Evolutionary conservation across 129 eudicot species (phyloP), one percentile per base, ranked within the genome.

Genomic region (Ambrosia artemisiifolia): DNA sequence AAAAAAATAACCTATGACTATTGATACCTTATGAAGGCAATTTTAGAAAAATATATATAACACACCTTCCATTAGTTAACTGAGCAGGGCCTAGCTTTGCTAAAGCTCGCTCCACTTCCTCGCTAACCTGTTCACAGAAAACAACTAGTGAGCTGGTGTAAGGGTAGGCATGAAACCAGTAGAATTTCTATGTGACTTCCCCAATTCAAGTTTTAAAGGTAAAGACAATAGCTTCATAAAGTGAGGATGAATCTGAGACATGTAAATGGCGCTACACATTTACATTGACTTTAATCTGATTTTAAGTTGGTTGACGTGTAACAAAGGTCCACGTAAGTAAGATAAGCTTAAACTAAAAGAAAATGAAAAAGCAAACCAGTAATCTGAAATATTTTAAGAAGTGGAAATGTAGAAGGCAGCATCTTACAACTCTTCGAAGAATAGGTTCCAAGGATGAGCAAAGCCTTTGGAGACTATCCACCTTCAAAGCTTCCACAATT

Each of bases 401-500:
- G 3, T 8, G 2, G 12, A 68, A 61, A 54, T 33, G 20, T 12
- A 46, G 32, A 60, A 71, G 65, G 6, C 8, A 18, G 50, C 3
- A 66, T 71, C 87, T 86, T 88, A 92, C 97, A 83, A 92, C 97
- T 92, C 91, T 86, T 36, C 97, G 91, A 48, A 92, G 97, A 87
- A 92, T 85, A 64, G 97, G 97, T 78, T 92, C 97, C 83, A 92
- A 81, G 47, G 97, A 92, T 47, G 97, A 92, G 81, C 96, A 92
- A 65, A 93, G 98, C 87, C 85, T 90, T 81, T 89, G 95, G 35
- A 93, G 91, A 80, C 92, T 87, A 80, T 92, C 98, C 67, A 89
- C 90, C 87, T 87, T 89, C 51, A 92, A 76, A 67, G 95, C 96
- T 80, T 89, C 95, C 51, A 89, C 90, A 55, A 93, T 90, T 49